phyloP scores from a whole-genome alignment of 2,329 filamentous ascomycete genomes.

The Apiospora phragmitis region DNA sequence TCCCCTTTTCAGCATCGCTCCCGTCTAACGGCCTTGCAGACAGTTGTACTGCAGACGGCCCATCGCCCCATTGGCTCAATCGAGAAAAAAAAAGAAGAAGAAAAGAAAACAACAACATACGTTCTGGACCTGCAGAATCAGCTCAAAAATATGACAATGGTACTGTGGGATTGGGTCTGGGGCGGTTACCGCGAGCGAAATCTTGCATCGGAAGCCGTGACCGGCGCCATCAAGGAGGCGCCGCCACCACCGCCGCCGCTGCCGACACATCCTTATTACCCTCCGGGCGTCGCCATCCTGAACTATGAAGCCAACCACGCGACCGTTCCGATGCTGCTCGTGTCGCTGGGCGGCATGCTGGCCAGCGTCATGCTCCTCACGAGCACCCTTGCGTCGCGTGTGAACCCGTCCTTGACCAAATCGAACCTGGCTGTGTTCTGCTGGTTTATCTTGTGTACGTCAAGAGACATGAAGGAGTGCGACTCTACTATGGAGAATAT shows the following conservation, averaged over 20 bases:
- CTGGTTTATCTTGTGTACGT: constrained; percentile 59
- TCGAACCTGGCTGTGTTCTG: constrained; percentile 45
- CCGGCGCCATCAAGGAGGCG: background rate
- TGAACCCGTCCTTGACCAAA: constrained; percentile 32
- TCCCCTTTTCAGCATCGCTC: background rate
- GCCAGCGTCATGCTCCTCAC: constrained; percentile 36
- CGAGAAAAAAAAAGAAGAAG: too few relatives aligned
- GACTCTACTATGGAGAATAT: background rate
- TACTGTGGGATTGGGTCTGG: background rate
- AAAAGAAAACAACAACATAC: background rate
- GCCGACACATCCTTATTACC: constrained; percentile 52
- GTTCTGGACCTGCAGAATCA: background rate
- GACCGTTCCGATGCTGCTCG: constrained; percentile 39
- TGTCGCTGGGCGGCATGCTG: constrained; percentile 38
- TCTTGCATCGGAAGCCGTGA: background rate
- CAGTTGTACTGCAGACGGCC: background rate
- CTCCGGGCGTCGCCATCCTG: constrained; percentile 42
- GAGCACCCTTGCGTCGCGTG: constrained; percentile 29
- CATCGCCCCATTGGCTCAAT: too few relatives aligned
- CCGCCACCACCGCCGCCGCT: background rate
- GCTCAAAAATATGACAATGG: background rate
- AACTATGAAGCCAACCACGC: constrained; percentile 46
- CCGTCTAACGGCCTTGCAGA: background rate
- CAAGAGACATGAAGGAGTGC: background rate
- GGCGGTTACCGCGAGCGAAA: background rate